Base-by-base conservation (phyloP, 148 eudicot genomes). In the Spergularia marina region DNA sequence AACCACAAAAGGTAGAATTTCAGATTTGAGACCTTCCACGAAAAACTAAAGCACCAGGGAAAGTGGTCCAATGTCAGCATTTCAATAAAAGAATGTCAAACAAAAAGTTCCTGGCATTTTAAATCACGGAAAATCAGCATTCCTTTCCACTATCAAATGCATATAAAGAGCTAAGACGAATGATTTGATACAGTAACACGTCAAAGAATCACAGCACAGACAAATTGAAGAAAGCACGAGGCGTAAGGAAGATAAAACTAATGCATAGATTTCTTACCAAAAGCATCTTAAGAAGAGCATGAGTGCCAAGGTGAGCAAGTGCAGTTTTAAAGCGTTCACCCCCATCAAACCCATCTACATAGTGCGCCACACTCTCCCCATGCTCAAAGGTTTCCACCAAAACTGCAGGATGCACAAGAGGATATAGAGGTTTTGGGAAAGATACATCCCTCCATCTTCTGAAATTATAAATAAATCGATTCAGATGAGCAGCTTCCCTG, bases 341-440 rank as follows among this genome's bases (percentile, higher is more conserved):
- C 57, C 94, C 98, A 54, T 88, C 84, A 61, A 89, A 84, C 59
- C 81, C 91, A 76, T 93, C 98, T 70, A 93, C 90, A 73, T 91
- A 93, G 82, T 83, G 85, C 7, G 98, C 75, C 41, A 93, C 97
- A 83, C 97, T 83, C 76, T 93, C 98, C 44, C 98, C 98, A 59
- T 87, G 92, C 78, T 93, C 98, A 85, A 89, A 93, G 36, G 91
- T 89, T 79, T 93, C 98, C 55, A 93, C 98, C 78, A 93, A 84
- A 77, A 93, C 98, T 18, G 96, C 96, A 51, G 98, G 98, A 81
- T 93, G 98, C 55, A 93, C 98, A 16, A 93, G 86, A 5, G 98
- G 98, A 79, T 93, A 93, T 8, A 93, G 89, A 63, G 98, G 98
- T 85, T 83, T 93, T n/a, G 98, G 98, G 73, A 93, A 93, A 59